Base-by-base conservation (phyloP, 345 rosid genomes). In the Turnera subulata region DNA sequence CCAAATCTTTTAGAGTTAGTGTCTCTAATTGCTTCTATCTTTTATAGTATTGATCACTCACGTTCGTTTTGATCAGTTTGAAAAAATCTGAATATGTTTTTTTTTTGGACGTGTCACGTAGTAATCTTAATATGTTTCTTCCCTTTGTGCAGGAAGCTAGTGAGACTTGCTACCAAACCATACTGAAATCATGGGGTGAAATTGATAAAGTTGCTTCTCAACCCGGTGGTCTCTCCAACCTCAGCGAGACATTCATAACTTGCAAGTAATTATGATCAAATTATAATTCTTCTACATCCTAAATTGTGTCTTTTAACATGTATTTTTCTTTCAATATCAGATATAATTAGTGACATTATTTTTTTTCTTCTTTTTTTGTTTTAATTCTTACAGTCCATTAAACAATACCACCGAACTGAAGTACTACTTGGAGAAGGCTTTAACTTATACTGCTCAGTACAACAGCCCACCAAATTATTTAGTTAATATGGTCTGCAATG, bases 181-280 rank as follows among this genome's bases (percentile, higher is more conserved):
- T 90, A 66, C 55, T 64, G 33, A 47, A 64, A 16, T 87, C 91
- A 5, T 91, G 91, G 94, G 35, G 25, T 0, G 78, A 63, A 55
- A 83, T 91, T 25, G 78, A 82, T 17, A 62, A 59, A 59, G 48
- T 82, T 52, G 89, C 91, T 49, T 67, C 83, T 4, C 23, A 64
- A 50, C 68, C 73, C 0, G 39, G 63, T 16, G 96, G 94, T 45
- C 82, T 81, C 4, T 61, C 71, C 2, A 39, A 65, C 24, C 84
- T 91, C 19, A 61, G 86, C 76, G 35, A 66, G 42, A 82, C 52
- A 62, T 90, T 90, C 79, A 79, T 70, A 63, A 83, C 85, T 58
- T 90, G 97, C 86, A 11, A 48, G 84, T 81, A 72, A 53, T 58
- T n/a, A 4, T 38, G 35, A n/a, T 5, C 5, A 23, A 10, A 6